phyloP scores from a whole-genome alignment of 2,329 filamentous ascomycete species.

The Microdochium trichocladiopsis region DNA sequence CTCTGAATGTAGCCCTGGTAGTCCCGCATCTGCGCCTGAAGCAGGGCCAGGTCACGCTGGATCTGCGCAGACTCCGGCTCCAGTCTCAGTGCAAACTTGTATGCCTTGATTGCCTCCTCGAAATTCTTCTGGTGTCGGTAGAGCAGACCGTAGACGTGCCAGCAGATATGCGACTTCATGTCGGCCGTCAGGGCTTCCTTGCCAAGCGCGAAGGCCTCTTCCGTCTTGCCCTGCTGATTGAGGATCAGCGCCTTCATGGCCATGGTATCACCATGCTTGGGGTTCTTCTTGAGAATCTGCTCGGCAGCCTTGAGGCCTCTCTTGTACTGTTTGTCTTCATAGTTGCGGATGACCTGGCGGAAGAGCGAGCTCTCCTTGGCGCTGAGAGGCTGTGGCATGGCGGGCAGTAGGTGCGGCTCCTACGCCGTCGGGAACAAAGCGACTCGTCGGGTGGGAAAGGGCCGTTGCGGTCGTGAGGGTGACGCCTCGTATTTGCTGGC shows the following conservation, averaged over 20 bases:
- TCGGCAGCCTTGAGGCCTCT: slow-evolving; percentile 88
- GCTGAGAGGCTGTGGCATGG: slow-evolving; percentile 66
- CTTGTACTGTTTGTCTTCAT: slow-evolving; percentile 99
- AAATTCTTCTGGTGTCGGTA: slow-evolving; percentile 96
- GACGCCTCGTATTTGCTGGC: background rate
- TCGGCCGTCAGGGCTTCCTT: slow-evolving; percentile 90
- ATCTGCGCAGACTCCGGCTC: slow-evolving; percentile 95
- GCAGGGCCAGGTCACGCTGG: slow-evolving; percentile 82
- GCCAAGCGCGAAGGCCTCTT: slow-evolving; percentile 88
- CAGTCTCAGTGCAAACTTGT: slow-evolving; percentile 87
- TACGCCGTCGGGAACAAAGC: background rate
- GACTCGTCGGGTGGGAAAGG: background rate
- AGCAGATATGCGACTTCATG: slow-evolving; percentile 99
- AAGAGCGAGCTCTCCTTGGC: slow-evolving; percentile 94
- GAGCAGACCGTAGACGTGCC: slow-evolving; percentile 95
- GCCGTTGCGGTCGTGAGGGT: background rate
- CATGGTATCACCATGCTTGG: slow-evolving; percentile 95
- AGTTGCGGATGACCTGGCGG: slow-evolving; percentile 87
- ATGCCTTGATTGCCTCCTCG: slow-evolving; percentile 98
- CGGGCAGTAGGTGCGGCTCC: slow-evolving; percentile 11
- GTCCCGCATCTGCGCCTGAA: slow-evolving; percentile 96
- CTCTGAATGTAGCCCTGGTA: slow-evolving; percentile 91
- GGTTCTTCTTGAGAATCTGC: slow-evolving; percentile 89
- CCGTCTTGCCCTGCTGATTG: slow-evolving; percentile 83
- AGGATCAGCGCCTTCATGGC: slow-evolving; percentile 98